Conservation (phyloP, 805 yeast species). For the Ogataea naganishii region DNA sequence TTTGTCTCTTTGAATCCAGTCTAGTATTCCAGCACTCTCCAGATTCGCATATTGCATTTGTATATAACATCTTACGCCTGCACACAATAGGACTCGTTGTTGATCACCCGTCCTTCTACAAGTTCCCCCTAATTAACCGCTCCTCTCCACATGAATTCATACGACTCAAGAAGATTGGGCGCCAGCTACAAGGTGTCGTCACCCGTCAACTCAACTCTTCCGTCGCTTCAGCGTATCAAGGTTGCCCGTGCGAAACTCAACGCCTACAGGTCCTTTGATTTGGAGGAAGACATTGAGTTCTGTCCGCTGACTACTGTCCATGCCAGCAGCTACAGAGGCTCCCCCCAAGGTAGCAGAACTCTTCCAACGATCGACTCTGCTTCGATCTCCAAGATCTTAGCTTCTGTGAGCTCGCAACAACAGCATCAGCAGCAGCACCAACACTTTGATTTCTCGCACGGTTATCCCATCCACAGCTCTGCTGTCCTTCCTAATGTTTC, state of each 20-base stretch:
- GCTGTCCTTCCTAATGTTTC: no score
- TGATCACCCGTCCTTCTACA: no score
- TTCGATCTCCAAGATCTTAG: slow-evolving; percentile 7
- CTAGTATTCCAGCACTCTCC: no score
- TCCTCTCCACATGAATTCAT: no score
- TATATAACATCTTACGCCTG: no score
- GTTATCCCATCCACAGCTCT: background rate
- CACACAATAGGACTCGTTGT: no score
- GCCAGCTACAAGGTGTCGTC: no score
- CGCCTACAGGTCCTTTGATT: slow-evolving; percentile 60
- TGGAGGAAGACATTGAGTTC: slow-evolving; percentile 66
- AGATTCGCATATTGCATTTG: no score
- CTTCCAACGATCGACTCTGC: slow-evolving; percentile 5
- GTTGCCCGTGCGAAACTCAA: slow-evolving; percentile 42
- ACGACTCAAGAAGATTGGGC: no score
- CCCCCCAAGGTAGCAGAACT: slow-evolving; percentile 4
- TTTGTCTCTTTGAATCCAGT: no score
- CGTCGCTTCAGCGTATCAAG: slow-evolving; percentile 11
- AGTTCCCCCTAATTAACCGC: no score
- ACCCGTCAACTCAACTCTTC: slow-evolving; percentile 1
- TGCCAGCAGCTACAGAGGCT: background rate
- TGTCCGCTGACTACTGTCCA: slow-evolving; percentile 38
- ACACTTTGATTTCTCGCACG: background rate
- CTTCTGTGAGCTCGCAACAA: slow-evolving; percentile 7
- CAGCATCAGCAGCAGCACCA: background rate